Conservation (phyloP, 1,284 basidiomycete species). For the Termitomyces sp. region DNA sequence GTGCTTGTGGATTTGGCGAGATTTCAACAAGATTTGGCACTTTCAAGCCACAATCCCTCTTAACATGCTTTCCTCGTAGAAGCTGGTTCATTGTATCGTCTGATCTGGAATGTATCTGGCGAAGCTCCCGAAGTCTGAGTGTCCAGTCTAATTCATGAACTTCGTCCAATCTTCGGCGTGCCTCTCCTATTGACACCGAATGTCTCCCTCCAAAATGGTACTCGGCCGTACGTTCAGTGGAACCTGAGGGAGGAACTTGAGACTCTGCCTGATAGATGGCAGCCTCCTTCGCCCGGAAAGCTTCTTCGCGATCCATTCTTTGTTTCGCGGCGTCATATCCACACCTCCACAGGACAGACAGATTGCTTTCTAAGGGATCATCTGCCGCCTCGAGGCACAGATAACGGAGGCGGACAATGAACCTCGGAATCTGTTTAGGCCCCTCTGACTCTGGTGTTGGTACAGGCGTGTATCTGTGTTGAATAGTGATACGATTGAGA, state of each 20-base stretch:
- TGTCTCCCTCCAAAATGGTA: conserved; percentile 61
- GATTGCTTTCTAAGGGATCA: conserved; percentile 78
- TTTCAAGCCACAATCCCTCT: conserved; percentile 20
- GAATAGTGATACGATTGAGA: conserved; percentile 45
- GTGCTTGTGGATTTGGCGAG: conserved; percentile 25
- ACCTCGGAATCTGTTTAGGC: conserved; percentile 66
- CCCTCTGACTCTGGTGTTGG: conserved; percentile 60
- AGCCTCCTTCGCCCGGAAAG: conserved; percentile 75
- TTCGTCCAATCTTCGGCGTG: conserved; percentile 66
- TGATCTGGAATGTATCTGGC: conserved; percentile 30
- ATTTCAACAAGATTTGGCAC: conserved; percentile 37
- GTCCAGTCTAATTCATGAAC: conserved; percentile 83
- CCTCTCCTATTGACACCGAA: conserved; percentile 68
- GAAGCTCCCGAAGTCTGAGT: conserved; percentile 42
- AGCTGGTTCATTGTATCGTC: conserved; percentile 31
- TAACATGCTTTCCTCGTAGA: conserved; percentile 24
- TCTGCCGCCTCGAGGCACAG: conserved; percentile 82
- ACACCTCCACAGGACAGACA: conserved; percentile 77
- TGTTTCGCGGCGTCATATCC: conserved; percentile 74
- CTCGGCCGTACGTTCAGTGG: conserved; percentile 29
- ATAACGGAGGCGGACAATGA: conserved; percentile 58
- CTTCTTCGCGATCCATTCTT: conserved; percentile 76
- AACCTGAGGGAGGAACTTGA: conserved; percentile 26
- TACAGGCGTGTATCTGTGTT: conserved; percentile 44
- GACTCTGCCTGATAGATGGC: conserved; percentile 47